phyloP scores from a whole-genome alignment of 805 yeast genomes.

The Candida awuae region DNA sequence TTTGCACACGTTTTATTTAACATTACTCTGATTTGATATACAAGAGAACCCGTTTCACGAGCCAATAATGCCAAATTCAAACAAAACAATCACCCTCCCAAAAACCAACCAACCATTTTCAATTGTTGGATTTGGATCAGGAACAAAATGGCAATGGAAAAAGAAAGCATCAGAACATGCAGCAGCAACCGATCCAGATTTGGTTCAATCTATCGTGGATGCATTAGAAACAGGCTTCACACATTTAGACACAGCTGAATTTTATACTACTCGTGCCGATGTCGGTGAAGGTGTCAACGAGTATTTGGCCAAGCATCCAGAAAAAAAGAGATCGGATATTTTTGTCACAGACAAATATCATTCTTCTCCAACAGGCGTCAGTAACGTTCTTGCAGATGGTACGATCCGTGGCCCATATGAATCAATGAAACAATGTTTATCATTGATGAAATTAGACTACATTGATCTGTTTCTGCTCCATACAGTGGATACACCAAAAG shows the following conservation, averaged over 20 bases:
- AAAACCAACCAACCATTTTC: slow-evolving; percentile 16
- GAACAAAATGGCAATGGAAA: slow-evolving; percentile 48
- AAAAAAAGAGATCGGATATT: slow-evolving; percentile 34
- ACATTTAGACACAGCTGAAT: slow-evolving; percentile 61
- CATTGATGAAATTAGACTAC: slow-evolving; percentile 41
- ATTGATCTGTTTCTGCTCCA: slow-evolving; percentile 58
- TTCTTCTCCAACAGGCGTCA: slow-evolving; percentile 15
- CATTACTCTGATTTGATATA: no score
- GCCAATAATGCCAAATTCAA: not conserved
- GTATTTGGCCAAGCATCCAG: slow-evolving; percentile 24
- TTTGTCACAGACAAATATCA: slow-evolving; percentile 55
- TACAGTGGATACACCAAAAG: slow-evolving; percentile 38
- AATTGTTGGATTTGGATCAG: slow-evolving; percentile 39
- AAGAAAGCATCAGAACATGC: slow-evolving; percentile 20
- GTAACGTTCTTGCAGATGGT: slow-evolving; percentile 16
- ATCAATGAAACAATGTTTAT: slow-evolving; percentile 37
- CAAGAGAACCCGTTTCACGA: no score
- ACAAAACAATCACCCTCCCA: slow-evolving; percentile 9
- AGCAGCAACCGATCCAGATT: slow-evolving; percentile 23
- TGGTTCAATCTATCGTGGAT: slow-evolving; percentile 37
- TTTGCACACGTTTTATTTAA: no score
- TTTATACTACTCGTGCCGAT: slow-evolving; percentile 51
- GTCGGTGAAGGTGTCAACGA: slow-evolving; percentile 46
- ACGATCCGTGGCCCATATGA: slow-evolving; percentile 36
- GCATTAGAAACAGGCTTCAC: slow-evolving; percentile 47